A percentile compares a stretch with the other conserved stretches of the same genome.
These are phyloP conservation scores for Hypomontagnella monticulosa DNA, from an alignment of 495 filamentous ascomycete genomes.

Conservation along the genomic window DNA sequence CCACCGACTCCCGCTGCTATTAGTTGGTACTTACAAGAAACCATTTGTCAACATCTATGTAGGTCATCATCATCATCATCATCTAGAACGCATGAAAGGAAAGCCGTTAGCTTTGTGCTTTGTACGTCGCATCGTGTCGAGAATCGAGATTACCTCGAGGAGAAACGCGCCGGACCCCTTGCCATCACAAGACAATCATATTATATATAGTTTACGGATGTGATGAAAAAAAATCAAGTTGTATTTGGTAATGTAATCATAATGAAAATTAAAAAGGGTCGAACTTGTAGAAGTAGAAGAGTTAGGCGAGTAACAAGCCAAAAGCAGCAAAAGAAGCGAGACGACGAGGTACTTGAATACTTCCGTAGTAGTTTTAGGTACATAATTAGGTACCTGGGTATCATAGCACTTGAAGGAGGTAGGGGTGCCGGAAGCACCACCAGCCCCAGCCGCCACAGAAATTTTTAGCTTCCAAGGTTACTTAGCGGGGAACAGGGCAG, in stretches of 20 bases:
- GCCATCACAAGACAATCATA: constrained; percentile 3
- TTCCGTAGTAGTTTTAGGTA: too few relatives aligned
- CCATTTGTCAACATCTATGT: too few relatives aligned
- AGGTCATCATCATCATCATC: too few relatives aligned
- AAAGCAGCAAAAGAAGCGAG: constrained; percentile 8
- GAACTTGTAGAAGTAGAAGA: not conserved
- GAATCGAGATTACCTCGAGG: constrained; percentile 3
- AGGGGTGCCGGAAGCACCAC: constrained; percentile 7
- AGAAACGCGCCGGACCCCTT: not conserved
- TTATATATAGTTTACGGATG: not conserved
- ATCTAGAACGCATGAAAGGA: too few relatives aligned
- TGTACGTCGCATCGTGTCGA: constrained; percentile 1
- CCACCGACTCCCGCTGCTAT: too few relatives aligned
- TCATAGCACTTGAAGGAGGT: too few relatives aligned
- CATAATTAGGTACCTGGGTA: constrained; percentile 15
- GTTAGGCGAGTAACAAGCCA: not conserved
- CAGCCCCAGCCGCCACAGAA: constrained; percentile 42
- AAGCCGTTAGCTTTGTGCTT: not conserved
- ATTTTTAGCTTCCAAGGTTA: constrained; percentile 16
- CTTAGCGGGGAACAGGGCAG: not conserved
- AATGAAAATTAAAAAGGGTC: not conserved
- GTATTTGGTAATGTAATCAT: constrained; percentile 11
- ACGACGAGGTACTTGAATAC: not conserved
- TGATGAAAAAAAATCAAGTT: constrained; percentile 1
- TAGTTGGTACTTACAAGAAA: not conserved